These are phyloP conservation scores for Metschnikowia proteae DNA, from an alignment of 805 yeast genomes.

Conservation along the genomic window DNA sequence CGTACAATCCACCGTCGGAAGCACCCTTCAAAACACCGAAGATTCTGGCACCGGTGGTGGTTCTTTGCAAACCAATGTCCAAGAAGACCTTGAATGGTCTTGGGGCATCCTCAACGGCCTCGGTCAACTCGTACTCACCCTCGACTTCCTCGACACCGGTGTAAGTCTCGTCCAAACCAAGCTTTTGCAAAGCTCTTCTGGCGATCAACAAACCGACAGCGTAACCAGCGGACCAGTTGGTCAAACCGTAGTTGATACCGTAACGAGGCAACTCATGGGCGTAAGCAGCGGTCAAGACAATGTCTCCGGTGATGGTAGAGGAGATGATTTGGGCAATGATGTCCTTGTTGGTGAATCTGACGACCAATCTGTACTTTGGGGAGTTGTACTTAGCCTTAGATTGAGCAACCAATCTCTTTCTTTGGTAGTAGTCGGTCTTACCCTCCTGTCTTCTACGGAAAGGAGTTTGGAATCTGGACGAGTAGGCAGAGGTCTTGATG, in stretches of 20 bases:
- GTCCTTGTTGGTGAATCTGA: conserved; percentile 99
- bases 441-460: conserved; percentile 99
- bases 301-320: conserved; percentile 95
- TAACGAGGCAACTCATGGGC: conserved; percentile 97
- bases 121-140: conserved; percentile 98
- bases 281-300: conserved; percentile 96
- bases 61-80: conserved; percentile 99
- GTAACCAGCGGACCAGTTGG: conserved; percentile 99
- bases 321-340: conserved; percentile 97
- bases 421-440: conserved; percentile 99
- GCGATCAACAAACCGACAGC: conserved; percentile 98
- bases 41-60: conserved; percentile 99
- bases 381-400: conserved; percentile 99
- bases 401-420: conserved; percentile 99
- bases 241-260: conserved; percentile 97
- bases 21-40: conserved; percentile 99
- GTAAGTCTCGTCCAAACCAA: conserved; percentile 98
- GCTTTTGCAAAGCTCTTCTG: conserved; percentile 97
- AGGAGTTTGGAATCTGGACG: conserved; percentile 99
- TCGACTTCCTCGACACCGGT: conserved; percentile 98
- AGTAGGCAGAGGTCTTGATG: conserved; percentile 87
- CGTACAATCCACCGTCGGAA: conserved; percentile 98
- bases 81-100: conserved; percentile 99
- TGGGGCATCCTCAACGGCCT: conserved; percentile 99
- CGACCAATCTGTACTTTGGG: conserved; percentile 99